Percentiles rank a stretch among this genome's conserved stretches.
Conservation (phyloP, 192 early-diverging fungal species). For the Entomortierella chlamydospora region DNA sequence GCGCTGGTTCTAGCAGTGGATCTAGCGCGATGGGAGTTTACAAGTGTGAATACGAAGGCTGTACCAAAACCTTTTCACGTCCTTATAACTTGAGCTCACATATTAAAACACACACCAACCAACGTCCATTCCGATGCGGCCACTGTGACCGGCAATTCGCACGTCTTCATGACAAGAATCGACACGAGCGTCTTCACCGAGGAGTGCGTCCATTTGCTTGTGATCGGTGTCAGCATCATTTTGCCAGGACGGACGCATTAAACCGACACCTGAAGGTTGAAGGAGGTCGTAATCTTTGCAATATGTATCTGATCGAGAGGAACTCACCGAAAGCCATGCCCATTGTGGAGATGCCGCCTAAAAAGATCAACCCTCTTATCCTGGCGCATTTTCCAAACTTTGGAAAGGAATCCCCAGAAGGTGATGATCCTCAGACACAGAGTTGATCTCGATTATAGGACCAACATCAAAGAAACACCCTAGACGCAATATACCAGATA, state of each 20-base stretch:
- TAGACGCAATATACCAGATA: too few species aligned
- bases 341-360: slow-evolving; percentile 37
- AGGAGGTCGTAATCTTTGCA: slow-evolving; percentile 50
- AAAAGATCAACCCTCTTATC: slow-evolving; percentile 52
- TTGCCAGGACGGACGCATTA: slow-evolving; percentile 85
- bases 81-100: slow-evolving; percentile 85
- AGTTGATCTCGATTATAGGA: not conserved
- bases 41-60: slow-evolving; percentile 71
- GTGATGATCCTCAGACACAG: not conserved
- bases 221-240: slow-evolving; percentile 78
- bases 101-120: slow-evolving; percentile 78
- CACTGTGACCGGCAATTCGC: slow-evolving; percentile 87
- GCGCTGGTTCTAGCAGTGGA: not conserved
- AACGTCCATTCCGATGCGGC: slow-evolving; percentile 77
- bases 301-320: slow-evolving; percentile 42
- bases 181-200: slow-evolving; percentile 84
- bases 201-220: slow-evolving; percentile 83
- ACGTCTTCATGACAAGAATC: slow-evolving; percentile 91
- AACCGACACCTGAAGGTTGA: slow-evolving; percentile 73
- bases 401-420: slow-evolving; percentile 10
- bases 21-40: slow-evolving; percentile 11
- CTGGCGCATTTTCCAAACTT: slow-evolving; percentile 39
- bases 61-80: slow-evolving; percentile 77
- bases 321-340: slow-evolving; percentile 43
- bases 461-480: too few species aligned